Evolutionary conservation across 2,329 filamentous ascomycete genomes (phyloP).

Genomic region (Pseudocercospora fuligena): DNA sequence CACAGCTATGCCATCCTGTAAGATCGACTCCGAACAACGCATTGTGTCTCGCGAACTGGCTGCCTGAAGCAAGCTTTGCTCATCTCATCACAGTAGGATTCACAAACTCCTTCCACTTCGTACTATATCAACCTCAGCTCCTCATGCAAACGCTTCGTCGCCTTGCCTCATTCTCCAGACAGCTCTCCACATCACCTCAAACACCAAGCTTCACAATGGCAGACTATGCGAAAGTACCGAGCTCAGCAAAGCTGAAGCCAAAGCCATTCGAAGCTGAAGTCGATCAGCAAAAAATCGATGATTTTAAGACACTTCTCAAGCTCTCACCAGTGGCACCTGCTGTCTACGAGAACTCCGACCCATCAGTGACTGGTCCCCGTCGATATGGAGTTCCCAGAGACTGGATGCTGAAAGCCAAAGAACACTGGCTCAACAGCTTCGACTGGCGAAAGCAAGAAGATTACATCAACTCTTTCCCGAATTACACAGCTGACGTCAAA

Average conservation of each 20-base stretch:
- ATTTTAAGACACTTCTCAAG: conserved; percentile 54
- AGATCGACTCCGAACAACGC: neutral
- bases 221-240: conserved; percentile 40
- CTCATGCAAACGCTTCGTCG: conserved; percentile 26
- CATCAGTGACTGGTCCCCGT: conserved; percentile 28
- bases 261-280: conserved; percentile 52
- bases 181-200: conserved; percentile 15
- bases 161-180: conserved; percentile 25
- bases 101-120: neutral
- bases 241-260: conserved; percentile 43
- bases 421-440: conserved; percentile 42
- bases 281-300: conserved; percentile 50
- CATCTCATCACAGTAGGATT: neutral
- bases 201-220: conserved; percentile 21
- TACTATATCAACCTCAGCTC: neutral
- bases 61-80: neutral
- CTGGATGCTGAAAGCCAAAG: conserved; percentile 51
- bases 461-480: conserved; percentile 31
- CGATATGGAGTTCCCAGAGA: conserved; percentile 53
- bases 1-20: neutral
- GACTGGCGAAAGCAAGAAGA: conserved; percentile 43
- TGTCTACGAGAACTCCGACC: conserved; percentile 53
- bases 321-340: conserved; percentile 55
- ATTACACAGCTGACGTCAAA: conserved; percentile 29
- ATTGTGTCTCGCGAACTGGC: neutral